Conservation (phyloP, 75 land plant genomes). For the Sequoiadendron giganteum region DNA sequence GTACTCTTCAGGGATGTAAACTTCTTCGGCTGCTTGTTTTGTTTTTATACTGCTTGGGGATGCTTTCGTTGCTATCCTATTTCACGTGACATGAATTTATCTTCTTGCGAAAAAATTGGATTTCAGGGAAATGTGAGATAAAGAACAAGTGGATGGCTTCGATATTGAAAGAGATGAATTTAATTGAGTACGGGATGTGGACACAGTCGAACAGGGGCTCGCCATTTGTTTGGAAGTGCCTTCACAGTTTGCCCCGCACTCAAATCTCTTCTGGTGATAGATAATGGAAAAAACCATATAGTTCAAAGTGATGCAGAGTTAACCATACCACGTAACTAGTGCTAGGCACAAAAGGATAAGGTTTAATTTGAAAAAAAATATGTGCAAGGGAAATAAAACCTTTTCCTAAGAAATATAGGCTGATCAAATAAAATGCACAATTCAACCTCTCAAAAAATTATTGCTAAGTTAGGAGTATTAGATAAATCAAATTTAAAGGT, state of each 20-base stretch:
- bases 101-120: neutral
- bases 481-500: no score
- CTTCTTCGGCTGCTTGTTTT: neutral
- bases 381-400: no score
- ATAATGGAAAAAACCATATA: neutral
- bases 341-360: no score
- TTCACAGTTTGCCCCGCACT: neutral
- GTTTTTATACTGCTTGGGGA: neutral
- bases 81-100: neutral
- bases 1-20: slow-evolving; percentile 59
- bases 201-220: neutral
- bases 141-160: neutral
- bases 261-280: neutral
- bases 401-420: no score
- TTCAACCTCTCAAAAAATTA: no score
- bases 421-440: no score
- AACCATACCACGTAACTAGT: no score
- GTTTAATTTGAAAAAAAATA: no score
- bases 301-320: neutral
- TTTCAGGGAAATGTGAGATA: neutral
- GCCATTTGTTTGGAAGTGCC: neutral
- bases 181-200: neutral
- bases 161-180: neutral
- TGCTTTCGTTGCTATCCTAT: neutral
- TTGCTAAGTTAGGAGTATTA: no score